Evolutionary conservation across 2,329 filamentous ascomycete species (phyloP), one percentile per base, ranked within the genome.

Genomic region (Polychaeton citri): DNA sequence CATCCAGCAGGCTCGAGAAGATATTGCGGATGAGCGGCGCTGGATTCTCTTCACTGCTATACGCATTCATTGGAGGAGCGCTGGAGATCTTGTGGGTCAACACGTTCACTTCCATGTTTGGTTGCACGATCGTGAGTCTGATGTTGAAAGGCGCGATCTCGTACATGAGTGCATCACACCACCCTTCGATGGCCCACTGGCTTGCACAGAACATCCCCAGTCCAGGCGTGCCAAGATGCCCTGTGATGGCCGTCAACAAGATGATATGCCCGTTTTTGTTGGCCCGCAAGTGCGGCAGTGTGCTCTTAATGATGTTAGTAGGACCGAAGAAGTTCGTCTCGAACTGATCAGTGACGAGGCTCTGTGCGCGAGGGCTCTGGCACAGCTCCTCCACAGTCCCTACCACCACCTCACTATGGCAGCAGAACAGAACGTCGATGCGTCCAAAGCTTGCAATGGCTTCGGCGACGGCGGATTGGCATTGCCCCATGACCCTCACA

Each of bases 81-180:
- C 88, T 84, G 33, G 78, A 81, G 49, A 96, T 81, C 38, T 80
- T 78, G 61, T 93, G 93, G 19, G 84, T 90, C 38, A 96, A 69
- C 20, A 85, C 77, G 44, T 81, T 77, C 42, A 94, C 83, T 63
- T 96, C 88, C 62, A 94, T 85, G 60, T 86, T 92, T 18, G 87
- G 86, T 65, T 98, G 88, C 31, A 98, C 80, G 46, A 96, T 87
- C 28, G 86, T 95, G 58, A 96, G 75, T 59, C 88, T 93, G 63
- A 96, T 77, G 61, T 95, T 95, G 66, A 96, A 96, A 0, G 90
- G 90, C 1, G 88, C 60, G 44, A 98, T 81, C 61, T 98, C 90
- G 60, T 95, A 98, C 1, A 88, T 87, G 17, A 98, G 70, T 40
- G 84, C 76, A 61, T 96, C 88, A 62, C 87, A 95, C 58, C 90